A percentile compares a stretch with the other conserved stretches of the same genome.
These are phyloP conservation scores for Phytophthora uliginosa DNA, from an alignment of 352 stramenopile genomes.

Conservation along the genomic window DNA sequence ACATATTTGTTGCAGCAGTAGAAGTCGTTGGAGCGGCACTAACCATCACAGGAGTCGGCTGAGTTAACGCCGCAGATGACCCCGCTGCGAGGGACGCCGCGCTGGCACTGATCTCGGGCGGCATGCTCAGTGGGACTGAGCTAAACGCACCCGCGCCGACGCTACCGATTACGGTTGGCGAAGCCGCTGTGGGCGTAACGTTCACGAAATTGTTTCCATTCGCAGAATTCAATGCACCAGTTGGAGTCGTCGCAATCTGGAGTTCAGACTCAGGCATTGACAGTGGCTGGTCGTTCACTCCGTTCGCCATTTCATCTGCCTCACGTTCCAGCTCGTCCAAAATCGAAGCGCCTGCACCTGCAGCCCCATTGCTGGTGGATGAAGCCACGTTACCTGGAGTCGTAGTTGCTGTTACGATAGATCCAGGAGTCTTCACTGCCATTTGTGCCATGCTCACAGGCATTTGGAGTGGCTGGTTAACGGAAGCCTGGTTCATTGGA, in stretches of 20 bases:
- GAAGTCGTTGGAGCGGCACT: conserved; percentile 43
- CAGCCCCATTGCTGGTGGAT: conserved; percentile 31
- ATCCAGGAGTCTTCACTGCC: conserved; percentile 28
- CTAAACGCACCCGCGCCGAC: conserved; percentile 51
- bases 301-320: conserved; percentile 89
- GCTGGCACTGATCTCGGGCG: conserved; percentile 67
- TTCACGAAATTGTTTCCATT: conserved; percentile 41
- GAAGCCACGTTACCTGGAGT: conserved; percentile 17
- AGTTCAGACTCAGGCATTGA: conserved; percentile 88
- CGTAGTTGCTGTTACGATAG: conserved; percentile 31
- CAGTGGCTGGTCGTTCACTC: conserved; percentile 81
- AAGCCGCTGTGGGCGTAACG: conserved; percentile 28
- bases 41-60: conserved; percentile 50
- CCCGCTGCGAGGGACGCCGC: conserved; percentile 31
- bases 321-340: conserved; percentile 88
- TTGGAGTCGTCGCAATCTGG: conserved; percentile 54
- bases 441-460: conserved; percentile 57
- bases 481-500: conserved; percentile 41
- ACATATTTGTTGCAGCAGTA: conserved; percentile 56
- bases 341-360: conserved; percentile 62
- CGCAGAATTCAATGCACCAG: conserved; percentile 34
- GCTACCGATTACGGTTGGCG: conserved; percentile 25
- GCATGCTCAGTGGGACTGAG: conserved; percentile 76
- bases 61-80: conserved; percentile 52
- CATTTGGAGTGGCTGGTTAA: conserved; percentile 72